Evolutionary conservation across 139 green algal species (phyloP).

Genomic region (Eudorina sp.): DNA sequence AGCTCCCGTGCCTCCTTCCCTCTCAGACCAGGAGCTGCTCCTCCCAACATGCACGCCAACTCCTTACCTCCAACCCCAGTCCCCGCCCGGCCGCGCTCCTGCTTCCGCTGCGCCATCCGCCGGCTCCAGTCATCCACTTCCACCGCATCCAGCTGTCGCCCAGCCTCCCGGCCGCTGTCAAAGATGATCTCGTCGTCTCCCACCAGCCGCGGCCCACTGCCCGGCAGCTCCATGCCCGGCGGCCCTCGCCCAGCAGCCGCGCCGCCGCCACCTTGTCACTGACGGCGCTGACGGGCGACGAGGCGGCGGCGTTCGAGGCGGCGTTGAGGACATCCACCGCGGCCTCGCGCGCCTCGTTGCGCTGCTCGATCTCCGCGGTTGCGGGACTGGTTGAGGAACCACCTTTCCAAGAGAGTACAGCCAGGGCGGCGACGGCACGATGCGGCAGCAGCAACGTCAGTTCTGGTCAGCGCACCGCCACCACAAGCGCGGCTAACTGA

Average conservation of each 20-base stretch:
- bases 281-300: conserved; percentile 2
- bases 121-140: conserved; percentile 50
- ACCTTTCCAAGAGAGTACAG: too few relatives aligned
- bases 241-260: conserved; percentile 16
- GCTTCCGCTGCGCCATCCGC: conserved; percentile 13
- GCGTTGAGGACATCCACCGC: conserved; percentile 38
- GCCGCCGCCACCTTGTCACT: conserved; percentile 42
- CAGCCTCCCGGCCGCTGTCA: conserved; percentile 48
- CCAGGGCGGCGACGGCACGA: too few relatives aligned
- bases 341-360: conserved; percentile 75
- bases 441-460: too few relatives aligned
- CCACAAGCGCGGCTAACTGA: too few relatives aligned
- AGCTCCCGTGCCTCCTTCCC: too few relatives aligned
- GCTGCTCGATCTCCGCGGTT: conserved; percentile 84
- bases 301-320: not conserved
- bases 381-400: conserved; percentile 40
- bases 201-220: conserved; percentile 41
- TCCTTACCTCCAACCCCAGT: not conserved
- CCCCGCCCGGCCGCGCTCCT: not conserved
- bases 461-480: too few relatives aligned
- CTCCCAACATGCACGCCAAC: too few relatives aligned
- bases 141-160: conserved; percentile 28
- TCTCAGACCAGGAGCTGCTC: too few relatives aligned
- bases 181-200: conserved; percentile 50
- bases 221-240: not conserved